phyloP scores from a whole-genome alignment of 106 monocot genomes.

The Vanilla planifolia region DNA sequence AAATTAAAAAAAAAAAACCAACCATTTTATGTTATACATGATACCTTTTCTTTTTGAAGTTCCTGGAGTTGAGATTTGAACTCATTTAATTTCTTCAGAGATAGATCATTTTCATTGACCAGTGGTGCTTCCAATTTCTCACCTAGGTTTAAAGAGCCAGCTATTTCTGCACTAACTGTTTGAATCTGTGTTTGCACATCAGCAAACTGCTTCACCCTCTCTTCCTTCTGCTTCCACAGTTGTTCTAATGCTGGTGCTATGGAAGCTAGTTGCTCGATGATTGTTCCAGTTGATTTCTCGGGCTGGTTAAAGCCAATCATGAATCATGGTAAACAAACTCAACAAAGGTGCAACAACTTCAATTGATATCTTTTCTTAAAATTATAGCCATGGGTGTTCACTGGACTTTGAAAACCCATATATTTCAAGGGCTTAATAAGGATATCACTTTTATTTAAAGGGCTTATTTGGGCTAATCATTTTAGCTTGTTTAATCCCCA shows the following conservation, averaged over 20 bases:
- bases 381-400: no score
- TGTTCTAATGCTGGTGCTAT: constrained; percentile 76
- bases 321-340: neutral
- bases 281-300: constrained; percentile 76
- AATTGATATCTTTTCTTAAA: no score
- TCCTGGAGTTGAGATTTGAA: constrained; percentile 75
- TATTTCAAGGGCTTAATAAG: no score
- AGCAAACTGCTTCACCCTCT: constrained; percentile 64
- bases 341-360: neutral
- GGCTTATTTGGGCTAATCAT: no score
- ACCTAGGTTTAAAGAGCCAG: constrained; percentile 39
- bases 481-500: no score
- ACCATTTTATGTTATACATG: neutral
- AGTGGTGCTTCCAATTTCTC: constrained; percentile 30
- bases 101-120: constrained; percentile 81
- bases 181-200: constrained; percentile 75
- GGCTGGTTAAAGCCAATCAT: constrained; percentile 34
- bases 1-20: neutral
- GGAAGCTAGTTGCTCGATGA: constrained; percentile 85
- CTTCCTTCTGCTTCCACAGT: constrained; percentile 63
- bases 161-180: constrained; percentile 67
- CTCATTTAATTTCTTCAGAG: constrained; percentile 73
- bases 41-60: constrained; percentile 97
- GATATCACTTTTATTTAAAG: no score
- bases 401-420: no score